phyloP scores from a whole-genome alignment of 352 stramenopile species.

The Pythium coloratum region DNA sequence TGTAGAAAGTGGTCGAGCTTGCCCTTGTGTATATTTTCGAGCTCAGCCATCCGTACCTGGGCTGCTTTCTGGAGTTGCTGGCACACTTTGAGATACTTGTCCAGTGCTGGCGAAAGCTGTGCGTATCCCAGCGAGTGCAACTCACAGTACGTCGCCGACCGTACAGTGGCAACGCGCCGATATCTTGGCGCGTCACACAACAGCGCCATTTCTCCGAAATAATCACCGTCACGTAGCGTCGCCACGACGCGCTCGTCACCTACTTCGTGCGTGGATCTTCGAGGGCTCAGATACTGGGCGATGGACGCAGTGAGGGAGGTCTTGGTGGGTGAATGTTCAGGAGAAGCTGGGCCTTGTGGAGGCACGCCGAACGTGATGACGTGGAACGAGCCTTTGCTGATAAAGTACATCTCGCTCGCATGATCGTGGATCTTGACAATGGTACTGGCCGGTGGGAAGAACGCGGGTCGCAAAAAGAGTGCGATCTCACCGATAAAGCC shows the following conservation, averaged over 20 bases:
- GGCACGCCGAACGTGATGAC: slow-evolving; percentile 1
- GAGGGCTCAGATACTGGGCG: slow-evolving; percentile 4
- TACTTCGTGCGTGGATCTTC: not conserved
- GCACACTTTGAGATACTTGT: slow-evolving; percentile 11
- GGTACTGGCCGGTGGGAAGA: slow-evolving; percentile 16
- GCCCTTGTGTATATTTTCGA: slow-evolving; percentile 8
- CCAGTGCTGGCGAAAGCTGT: slow-evolving; percentile 9
- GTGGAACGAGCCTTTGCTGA: slow-evolving; percentile 22
- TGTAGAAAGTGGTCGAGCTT: not conserved
- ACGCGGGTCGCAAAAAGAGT: slow-evolving; percentile 18
- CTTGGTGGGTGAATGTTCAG: slow-evolving; percentile 6
- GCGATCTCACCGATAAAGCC: slow-evolving; percentile 24
- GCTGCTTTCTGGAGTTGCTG: slow-evolving; percentile 6
- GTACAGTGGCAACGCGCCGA: slow-evolving; percentile 15
- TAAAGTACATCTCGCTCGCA: slow-evolving; percentile 22
- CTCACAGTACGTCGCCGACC: slow-evolving; percentile 15
- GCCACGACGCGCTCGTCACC: slow-evolving; percentile 5
- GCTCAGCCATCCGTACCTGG: not conserved
- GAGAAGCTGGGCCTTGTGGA: not conserved
- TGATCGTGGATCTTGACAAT: slow-evolving; percentile 18
- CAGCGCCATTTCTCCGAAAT: slow-evolving; percentile 73
- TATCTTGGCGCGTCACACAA: slow-evolving; percentile 22
- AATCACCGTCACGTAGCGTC: slow-evolving; percentile 38
- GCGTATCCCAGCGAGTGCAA: slow-evolving; percentile 21
- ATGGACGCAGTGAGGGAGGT: not conserved